Conservation (phyloP, 805 yeast genomes). For the Saturnispora besseyi region DNA sequence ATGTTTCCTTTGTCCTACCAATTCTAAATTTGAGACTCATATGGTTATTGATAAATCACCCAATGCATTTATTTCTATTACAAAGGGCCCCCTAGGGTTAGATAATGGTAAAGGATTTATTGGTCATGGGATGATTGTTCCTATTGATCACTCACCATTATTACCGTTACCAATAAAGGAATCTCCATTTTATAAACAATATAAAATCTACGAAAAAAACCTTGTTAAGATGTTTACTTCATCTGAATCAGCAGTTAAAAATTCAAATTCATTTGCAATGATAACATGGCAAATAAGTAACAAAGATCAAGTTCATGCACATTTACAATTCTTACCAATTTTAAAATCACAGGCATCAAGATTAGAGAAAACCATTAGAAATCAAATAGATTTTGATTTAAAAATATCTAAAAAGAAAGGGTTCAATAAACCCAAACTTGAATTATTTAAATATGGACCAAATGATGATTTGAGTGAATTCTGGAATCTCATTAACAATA, state of each 20-base stretch:
- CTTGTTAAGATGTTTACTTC: conserved; percentile 40
- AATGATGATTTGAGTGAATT: conserved; percentile 17
- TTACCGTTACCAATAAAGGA: conserved; percentile 21
- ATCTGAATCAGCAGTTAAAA: conserved; percentile 20
- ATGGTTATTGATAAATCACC: conserved; percentile 72
- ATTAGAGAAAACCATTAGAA: conserved; percentile 39
- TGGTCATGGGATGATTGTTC: conserved; percentile 76
- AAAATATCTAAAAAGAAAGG: conserved; percentile 29
- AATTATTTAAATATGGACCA: conserved; percentile 30
- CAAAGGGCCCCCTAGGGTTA: conserved; percentile 75
- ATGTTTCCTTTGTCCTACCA: conserved; percentile 80
- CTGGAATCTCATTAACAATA: conserved; percentile 21
- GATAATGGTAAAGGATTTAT: conserved; percentile 45
- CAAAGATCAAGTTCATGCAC: conserved; percentile 59
- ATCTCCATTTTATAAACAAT: conserved; percentile 35
- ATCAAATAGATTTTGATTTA: conserved; percentile 37
- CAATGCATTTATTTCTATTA: conserved; percentile 58
- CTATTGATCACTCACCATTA: conserved; percentile 62
- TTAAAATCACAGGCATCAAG: conserved; percentile 15
- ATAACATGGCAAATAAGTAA: conserved; percentile 67
- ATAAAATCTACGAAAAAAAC: conserved; percentile 36
- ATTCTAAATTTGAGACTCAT: conserved; percentile 68
- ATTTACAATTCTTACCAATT: conserved; percentile 70
- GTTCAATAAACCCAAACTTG: conserved; percentile 20
- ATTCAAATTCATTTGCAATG: conserved; percentile 29